Conservation (phyloP, 2,329 filamentous ascomycete species). For the Fonsecaea erecta region DNA sequence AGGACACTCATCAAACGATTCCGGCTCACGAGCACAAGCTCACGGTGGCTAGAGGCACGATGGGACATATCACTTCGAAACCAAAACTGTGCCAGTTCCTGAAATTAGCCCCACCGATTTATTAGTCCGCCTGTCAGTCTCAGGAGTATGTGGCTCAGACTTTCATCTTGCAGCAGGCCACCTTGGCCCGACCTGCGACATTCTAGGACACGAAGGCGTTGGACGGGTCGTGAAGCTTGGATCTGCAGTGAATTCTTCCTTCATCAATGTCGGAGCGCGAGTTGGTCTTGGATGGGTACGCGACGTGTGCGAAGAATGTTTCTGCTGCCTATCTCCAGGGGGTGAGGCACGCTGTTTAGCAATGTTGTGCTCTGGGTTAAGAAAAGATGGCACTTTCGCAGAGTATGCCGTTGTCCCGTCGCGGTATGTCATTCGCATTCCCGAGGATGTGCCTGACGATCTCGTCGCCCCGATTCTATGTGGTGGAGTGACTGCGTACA, state of each 20-base stretch:
- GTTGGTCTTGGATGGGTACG: conserved; percentile 49
- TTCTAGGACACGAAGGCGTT: conserved; percentile 56
- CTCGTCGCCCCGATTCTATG: conserved; percentile 50
- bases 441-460: conserved; percentile 45
- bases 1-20: not conserved
- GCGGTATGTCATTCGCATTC: conserved; percentile 44
- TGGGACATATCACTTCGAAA: conserved; percentile 23
- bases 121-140: conserved; percentile 61
- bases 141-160: conserved; percentile 63
- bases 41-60: conserved; percentile 11
- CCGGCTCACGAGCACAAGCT: not conserved
- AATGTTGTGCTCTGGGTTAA: conserved; percentile 26
- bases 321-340: conserved; percentile 40
- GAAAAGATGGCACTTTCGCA: conserved; percentile 48
- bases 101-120: conserved; percentile 52
- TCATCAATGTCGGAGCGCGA: conserved; percentile 38
- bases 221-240: conserved; percentile 49
- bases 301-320: conserved; percentile 45
- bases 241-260: conserved; percentile 38
- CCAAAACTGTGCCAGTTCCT: conserved; percentile 37
- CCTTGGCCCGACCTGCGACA: conserved; percentile 46
- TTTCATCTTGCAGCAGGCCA: conserved; percentile 57
- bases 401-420: conserved; percentile 47
- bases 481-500: conserved; percentile 53
- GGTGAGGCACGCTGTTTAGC: conserved; percentile 26